Percentiles rank a stretch among this genome's conserved stretches.
These are phyloP conservation scores for Tricholoma bakamatsutake DNA, from an alignment of 768 basidiomycete species.

Conservation along the genomic window DNA sequence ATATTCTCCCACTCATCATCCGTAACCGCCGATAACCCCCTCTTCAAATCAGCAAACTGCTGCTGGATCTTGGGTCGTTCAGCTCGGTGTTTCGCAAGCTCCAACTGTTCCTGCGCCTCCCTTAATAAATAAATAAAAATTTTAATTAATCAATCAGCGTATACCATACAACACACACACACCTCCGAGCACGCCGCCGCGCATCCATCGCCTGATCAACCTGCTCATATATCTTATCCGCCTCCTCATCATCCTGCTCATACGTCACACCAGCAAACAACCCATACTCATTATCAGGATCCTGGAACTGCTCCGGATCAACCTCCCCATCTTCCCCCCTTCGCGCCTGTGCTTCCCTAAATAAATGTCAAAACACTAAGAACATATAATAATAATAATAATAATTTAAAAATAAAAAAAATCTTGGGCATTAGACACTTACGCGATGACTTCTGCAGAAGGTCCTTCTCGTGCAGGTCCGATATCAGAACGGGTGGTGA, in stretches of 20 bases:
- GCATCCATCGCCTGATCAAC: slow-evolving; percentile 91
- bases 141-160: too few species aligned
- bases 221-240: slow-evolving; percentile 89
- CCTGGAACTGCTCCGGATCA: slow-evolving; percentile 89
- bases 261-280: slow-evolving; percentile 95
- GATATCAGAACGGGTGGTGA: slow-evolving; percentile 97
- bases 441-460: slow-evolving; percentile 88
- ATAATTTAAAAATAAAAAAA: too few species aligned
- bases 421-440: slow-evolving; percentile 22
- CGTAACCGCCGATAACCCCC: slow-evolving; percentile 78
- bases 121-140: slow-evolving; percentile 18
- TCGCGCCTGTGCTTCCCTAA: slow-evolving; percentile 80
- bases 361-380: neutral
- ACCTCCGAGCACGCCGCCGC: slow-evolving; percentile 75
- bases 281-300: slow-evolving; percentile 96
- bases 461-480: slow-evolving; percentile 96
- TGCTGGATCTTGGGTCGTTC: slow-evolving; percentile 94
- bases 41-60: slow-evolving; percentile 93
- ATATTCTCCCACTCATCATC: slow-evolving; percentile 93
- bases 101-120: slow-evolving; percentile 25
- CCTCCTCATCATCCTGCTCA: slow-evolving; percentile 97
- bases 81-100: slow-evolving; percentile 61
- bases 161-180: slow-evolving; percentile 24
- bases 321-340: slow-evolving; percentile 86
- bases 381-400: too few species aligned